Evolutionary conservation across 768 basidiomycete species (phyloP).

Genomic region (Russula earlei): DNA sequence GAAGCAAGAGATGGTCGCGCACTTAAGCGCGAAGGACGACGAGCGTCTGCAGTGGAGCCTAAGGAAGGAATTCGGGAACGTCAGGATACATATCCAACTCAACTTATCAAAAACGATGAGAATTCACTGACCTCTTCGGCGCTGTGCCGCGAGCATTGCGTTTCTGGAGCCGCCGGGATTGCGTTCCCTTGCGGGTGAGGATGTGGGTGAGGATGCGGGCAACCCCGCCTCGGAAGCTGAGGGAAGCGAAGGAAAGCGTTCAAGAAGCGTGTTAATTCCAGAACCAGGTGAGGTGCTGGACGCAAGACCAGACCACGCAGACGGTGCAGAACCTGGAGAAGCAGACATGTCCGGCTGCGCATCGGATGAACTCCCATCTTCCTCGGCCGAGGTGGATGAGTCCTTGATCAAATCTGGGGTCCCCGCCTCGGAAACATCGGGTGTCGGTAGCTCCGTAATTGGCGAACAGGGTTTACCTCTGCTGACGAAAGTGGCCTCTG

Average conservation of each 20-base stretch:
- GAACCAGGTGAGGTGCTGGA: conserved; percentile 3
- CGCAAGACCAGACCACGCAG: neutral
- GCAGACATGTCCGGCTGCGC: neutral
- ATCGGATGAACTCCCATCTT: neutral
- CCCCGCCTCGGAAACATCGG: neutral
- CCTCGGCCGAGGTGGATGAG: neutral
- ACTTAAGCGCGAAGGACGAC: conserved; percentile 2
- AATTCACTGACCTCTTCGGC: conserved; percentile 1
- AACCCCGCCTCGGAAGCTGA: neutral
- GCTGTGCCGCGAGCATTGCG: neutral
- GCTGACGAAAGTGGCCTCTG: too few species aligned
- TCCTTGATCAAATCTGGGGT: conserved; percentile 13
- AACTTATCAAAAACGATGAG: neutral
- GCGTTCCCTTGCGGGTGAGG: neutral
- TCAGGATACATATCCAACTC: neutral
- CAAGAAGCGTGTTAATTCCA: conserved; percentile 3
- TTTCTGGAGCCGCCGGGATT: neutral
- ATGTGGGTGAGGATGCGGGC: too few species aligned
- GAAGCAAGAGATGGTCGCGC: conserved; percentile 11
- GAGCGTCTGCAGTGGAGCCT: neutral
- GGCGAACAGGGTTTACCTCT: neutral
- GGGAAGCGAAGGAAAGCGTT: neutral
- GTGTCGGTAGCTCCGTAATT: neutral
- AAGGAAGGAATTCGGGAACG: neutral
- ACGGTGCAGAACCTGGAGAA: neutral